These are phyloP conservation scores for Saitozyma sp. DNA, from an alignment of 768 basidiomycete species.

Conservation along the genomic window DNA sequence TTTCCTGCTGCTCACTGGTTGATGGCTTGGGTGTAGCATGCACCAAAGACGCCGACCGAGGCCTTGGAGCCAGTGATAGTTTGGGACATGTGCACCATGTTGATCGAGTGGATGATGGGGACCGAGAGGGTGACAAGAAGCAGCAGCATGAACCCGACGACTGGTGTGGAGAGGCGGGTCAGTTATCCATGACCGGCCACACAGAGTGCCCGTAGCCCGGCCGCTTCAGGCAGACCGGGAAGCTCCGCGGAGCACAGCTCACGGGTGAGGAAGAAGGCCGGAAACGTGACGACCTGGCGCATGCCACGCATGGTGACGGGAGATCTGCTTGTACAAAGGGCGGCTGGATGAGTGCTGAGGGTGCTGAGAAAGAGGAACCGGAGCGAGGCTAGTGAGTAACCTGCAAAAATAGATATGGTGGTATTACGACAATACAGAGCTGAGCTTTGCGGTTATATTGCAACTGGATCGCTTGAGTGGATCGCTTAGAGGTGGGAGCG, in stretches of 20 bases:
- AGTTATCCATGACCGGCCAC: too few relatives aligned
- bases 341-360: not conserved
- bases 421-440: too few relatives aligned
- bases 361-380: too few relatives aligned
- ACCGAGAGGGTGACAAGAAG: conserved; percentile 74
- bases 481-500: too few relatives aligned
- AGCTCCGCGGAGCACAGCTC: conserved; percentile 3
- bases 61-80: conserved; percentile 38
- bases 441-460: too few relatives aligned
- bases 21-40: conserved; percentile 58
- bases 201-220: not conserved
- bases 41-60: conserved; percentile 76
- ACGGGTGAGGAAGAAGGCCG: conserved; percentile 33
- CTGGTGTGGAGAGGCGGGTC: conserved; percentile 12
- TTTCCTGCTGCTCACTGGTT: not conserved
- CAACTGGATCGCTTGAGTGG: too few relatives aligned
- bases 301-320: conserved; percentile 17
- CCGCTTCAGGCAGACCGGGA: too few relatives aligned
- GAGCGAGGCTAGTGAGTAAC: too few relatives aligned
- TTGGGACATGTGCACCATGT: conserved; percentile 59
- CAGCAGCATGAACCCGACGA: conserved; percentile 68
- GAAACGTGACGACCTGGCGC: conserved; percentile 24
- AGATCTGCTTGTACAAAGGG: not conserved
- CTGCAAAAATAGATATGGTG: too few relatives aligned
- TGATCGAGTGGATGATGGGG: conserved; percentile 69